phyloP scores from a whole-genome alignment of 2,329 filamentous ascomycete species.

The Onygenales sp. region DNA sequence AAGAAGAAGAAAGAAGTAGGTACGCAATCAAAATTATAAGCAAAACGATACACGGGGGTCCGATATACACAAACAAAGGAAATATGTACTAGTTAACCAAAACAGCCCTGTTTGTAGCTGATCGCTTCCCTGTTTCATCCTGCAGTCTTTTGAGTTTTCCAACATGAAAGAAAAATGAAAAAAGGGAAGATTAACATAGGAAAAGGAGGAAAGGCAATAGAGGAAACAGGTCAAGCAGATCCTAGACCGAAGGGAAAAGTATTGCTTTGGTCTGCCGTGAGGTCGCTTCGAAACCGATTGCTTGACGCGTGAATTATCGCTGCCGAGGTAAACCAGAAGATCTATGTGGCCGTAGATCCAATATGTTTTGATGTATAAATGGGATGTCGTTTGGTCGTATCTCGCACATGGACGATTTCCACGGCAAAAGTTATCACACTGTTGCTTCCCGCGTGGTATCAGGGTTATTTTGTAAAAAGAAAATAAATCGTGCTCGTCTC shows the following conservation, averaged over 20 bases:
- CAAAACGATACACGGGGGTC: neutral
- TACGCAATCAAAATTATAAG: neutral
- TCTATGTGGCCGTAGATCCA: neutral
- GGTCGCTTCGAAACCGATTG: neutral
- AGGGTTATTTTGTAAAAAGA: neutral
- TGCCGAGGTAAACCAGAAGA: neutral
- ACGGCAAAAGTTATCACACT: neutral
- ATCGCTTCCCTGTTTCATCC: neutral
- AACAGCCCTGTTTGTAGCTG: neutral
- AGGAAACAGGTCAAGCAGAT: neutral
- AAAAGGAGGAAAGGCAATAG: neutral
- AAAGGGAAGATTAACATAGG: neutral
- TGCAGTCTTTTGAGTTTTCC: neutral
- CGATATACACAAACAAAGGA: neutral
- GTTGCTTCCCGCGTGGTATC: neutral
- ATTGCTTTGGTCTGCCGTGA: neutral
- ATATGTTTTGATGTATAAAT: too few relatives aligned
- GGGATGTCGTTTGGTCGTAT: neutral
- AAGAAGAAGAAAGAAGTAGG: neutral
- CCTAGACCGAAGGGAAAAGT: neutral
- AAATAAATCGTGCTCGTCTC: neutral
- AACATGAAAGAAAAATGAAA: neutral
- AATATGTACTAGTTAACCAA: constrained; percentile 1
- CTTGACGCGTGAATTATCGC: neutral
- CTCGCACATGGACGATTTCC: neutral